Conservation (phyloP, 2,329 filamentous ascomycete genomes). For the Dryadomyces quercus-mongolicae region DNA sequence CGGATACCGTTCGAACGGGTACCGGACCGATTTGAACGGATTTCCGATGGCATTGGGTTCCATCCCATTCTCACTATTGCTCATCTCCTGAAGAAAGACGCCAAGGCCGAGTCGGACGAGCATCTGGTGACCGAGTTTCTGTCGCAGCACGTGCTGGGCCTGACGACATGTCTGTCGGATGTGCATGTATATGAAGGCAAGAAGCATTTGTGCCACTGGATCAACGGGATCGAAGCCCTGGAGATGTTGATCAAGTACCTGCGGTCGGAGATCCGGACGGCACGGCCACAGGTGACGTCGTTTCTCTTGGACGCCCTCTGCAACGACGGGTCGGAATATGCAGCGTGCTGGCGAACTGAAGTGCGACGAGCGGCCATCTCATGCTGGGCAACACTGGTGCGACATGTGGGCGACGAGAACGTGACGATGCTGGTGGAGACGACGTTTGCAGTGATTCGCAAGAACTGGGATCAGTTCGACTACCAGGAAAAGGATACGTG, state of each 20-base stretch:
- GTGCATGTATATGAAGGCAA: conserved; percentile 22
- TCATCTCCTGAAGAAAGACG: conserved; percentile 16
- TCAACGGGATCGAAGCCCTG: conserved; percentile 54
- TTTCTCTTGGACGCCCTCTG: conserved; percentile 77
- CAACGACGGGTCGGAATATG: conserved; percentile 36
- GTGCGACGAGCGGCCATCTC: conserved; percentile 70
- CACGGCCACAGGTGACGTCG: conserved; percentile 86
- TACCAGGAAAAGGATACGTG: conserved; percentile 46
- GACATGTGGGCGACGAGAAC: conserved; percentile 54
- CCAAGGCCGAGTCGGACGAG: not conserved
- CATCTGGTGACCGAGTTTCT: conserved; percentile 59
- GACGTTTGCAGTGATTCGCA: conserved; percentile 75
- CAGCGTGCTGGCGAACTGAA: conserved; percentile 9
- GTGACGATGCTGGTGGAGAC: conserved; percentile 72
- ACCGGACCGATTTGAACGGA: conserved; percentile 5
- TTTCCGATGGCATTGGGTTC: conserved; percentile 5
- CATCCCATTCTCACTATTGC: conserved; percentile 10
- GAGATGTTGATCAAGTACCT: conserved; percentile 77
- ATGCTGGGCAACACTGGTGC: conserved; percentile 74
- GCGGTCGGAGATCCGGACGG: conserved; percentile 60
- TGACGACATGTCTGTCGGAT: conserved; percentile 74
- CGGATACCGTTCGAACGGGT: conserved; percentile 6
- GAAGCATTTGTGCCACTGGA: conserved; percentile 12
- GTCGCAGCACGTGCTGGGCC: conserved; percentile 70
- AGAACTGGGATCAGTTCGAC: conserved; percentile 64